A percentile compares a stretch with the other conserved stretches of the same genome.
Conservation (phyloP, 1,139 yeast genomes). For the Pichia sp. region DNA sequence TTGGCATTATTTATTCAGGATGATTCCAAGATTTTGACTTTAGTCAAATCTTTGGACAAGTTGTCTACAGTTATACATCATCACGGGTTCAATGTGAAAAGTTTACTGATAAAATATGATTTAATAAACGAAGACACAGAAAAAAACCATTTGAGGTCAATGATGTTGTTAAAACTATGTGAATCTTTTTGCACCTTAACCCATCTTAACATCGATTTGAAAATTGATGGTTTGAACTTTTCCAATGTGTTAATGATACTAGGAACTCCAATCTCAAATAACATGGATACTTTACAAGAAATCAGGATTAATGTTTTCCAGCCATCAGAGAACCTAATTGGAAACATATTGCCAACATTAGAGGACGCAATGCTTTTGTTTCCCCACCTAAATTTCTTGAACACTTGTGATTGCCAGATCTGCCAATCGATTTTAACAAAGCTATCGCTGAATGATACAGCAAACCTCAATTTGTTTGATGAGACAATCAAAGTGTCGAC, state of each 20-base stretch:
- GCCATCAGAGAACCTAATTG: constrained; percentile 31
- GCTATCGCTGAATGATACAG: constrained; percentile 5
- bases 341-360: constrained; percentile 26
- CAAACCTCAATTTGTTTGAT: constrained; percentile 13
- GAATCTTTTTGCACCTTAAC: constrained; percentile 26
- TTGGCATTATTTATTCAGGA: constrained; percentile 29
- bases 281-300: constrained; percentile 23
- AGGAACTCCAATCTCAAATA: constrained; percentile 29
- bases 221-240: constrained; percentile 27
- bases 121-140: constrained; percentile 25
- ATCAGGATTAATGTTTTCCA: constrained; percentile 25
- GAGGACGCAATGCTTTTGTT: constrained; percentile 29
- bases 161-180: constrained; percentile 29
- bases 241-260: constrained; percentile 31
- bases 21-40: constrained; percentile 28
- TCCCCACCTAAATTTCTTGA: constrained; percentile 27
- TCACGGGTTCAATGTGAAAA: constrained; percentile 24
- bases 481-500: constrained; percentile 31
- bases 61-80: constrained; percentile 22
- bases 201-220: constrained; percentile 23
- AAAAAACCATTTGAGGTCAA: constrained; percentile 31
- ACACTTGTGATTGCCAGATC: constrained; percentile 23
- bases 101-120: constrained; percentile 25
- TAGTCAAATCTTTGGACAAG: constrained; percentile 28
- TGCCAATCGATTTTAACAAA: constrained; percentile 20